Base-by-base conservation (phyloP, 371 early-diverging fungal species). In the Mucor circinelloides region DNA sequence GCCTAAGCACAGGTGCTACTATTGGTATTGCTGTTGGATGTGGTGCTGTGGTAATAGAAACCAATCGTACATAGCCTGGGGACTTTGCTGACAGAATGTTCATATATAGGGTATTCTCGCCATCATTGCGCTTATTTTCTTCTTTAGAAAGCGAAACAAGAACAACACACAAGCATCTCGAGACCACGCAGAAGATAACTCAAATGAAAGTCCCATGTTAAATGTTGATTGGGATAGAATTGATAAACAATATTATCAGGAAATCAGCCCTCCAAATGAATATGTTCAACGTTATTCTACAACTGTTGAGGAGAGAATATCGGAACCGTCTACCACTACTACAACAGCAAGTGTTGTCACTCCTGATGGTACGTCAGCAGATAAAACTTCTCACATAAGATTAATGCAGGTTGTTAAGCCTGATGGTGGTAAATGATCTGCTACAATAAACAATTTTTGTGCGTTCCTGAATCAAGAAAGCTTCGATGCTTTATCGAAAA, bases 21-120 rank as follows among this genome's bases (percentile, higher is more conserved):
- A 31, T 38, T 40, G 60, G 60, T 27, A 46, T 60, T n/a, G 60
- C 48, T 31, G 60, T 46, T 30, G 60, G 60, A 8, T 23, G 50
- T 50, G 25, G 32, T 19, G 31, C 7, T 23, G 62, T 21, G n/a
- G 48, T 50, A 48, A 21, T 44, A 4, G 2, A 36, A 12, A 34
- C 19, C 48, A 1, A 21, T 21, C 21, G 21, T 19, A 0, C 6
- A 9, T 46, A 2, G 23, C 2, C 6, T 23, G 21, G n/a, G n/a
- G 23, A 21, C 0, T 10, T 52, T 52, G 10, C 23, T 52, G 27
- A 52, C 13, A 52, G 25, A 25, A 13, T 52, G 23, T n/a, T n/a
- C n/a, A n/a, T n/a, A 52, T 13, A 23, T 52, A 52, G 52, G 52
- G 52, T 15, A 52, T 52, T 13, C 27, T 52, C 10, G 27, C 52